Percentiles rank a stretch among this genome's conserved stretches.
phyloP scores from a whole-genome alignment of 2,329 filamentous ascomycete genomes.

The Microdochium bolleyi region DNA sequence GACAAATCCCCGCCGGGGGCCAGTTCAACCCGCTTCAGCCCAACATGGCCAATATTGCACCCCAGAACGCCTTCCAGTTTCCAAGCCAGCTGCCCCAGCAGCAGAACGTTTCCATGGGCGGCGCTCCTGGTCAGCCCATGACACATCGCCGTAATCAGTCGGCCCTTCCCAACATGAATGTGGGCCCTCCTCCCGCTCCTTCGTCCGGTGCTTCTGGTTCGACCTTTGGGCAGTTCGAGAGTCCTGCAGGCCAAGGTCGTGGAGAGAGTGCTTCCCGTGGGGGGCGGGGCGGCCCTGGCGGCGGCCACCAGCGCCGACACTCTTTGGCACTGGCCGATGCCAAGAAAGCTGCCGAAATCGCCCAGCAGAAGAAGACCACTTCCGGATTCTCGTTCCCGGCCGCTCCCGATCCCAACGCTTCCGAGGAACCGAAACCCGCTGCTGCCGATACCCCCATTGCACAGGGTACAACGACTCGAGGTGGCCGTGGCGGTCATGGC shows the following conservation, averaged over 20 bases:
- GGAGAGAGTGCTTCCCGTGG: slow-evolving; percentile 62
- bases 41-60: slow-evolving; percentile 69
- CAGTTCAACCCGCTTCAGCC: slow-evolving; percentile 73
- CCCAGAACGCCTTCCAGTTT: slow-evolving; percentile 84
- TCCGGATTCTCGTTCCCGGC: slow-evolving; percentile 92
- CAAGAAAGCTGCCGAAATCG: slow-evolving; percentile 93
- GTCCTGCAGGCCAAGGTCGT: slow-evolving; percentile 47
- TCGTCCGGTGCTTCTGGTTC: slow-evolving; percentile 82
- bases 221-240: slow-evolving; percentile 72
- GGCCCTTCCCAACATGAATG: slow-evolving; percentile 83
- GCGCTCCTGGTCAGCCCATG: slow-evolving; percentile 62
- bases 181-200: slow-evolving; percentile 83
- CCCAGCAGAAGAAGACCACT: slow-evolving; percentile 92
- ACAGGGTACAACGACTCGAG: slow-evolving; percentile 36
- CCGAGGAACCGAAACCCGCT: slow-evolving; percentile 49
- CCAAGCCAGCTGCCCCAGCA: slow-evolving; percentile 63
- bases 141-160: slow-evolving; percentile 98
- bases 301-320: slow-evolving; percentile 87
- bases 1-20: slow-evolving; percentile 67
- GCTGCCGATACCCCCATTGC: slow-evolving; percentile 29
- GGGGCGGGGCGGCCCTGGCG: slow-evolving; percentile 62
- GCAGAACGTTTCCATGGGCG: slow-evolving; percentile 66
- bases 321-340: slow-evolving; percentile 91
- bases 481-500: slow-evolving; percentile 53
- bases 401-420: slow-evolving; percentile 57